Conservation (phyloP, 1,284 basidiomycete genomes). For the Ceratobasidium sp. region DNA sequence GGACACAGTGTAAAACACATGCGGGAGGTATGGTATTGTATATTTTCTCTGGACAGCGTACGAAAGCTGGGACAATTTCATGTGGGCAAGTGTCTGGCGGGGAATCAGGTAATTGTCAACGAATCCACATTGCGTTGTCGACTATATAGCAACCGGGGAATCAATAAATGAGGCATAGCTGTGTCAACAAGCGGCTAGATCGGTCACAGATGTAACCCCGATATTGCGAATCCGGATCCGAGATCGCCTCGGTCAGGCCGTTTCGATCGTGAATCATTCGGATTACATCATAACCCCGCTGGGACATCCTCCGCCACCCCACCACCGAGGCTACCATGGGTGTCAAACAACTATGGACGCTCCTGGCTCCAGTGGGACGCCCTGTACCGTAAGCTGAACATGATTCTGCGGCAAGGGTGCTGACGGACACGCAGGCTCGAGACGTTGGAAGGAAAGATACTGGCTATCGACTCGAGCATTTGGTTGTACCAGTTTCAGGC, state of each 20-base stretch:
- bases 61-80: constrained; percentile 2
- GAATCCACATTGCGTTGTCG: too few species aligned
- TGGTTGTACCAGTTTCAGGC: constrained; percentile 99
- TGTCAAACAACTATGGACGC: constrained; percentile 93
- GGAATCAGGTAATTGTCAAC: too few species aligned
- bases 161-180: neutral
- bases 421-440: constrained; percentile 88
- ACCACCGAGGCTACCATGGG: constrained; percentile 65
- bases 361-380: constrained; percentile 88
- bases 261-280: neutral
- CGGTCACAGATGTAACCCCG: too few species aligned
- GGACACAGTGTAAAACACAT: constrained; percentile 1
- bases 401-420: too few species aligned
- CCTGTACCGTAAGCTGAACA: constrained; percentile 75
- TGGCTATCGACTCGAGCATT: constrained; percentile 98
- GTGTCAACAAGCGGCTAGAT: too few species aligned
- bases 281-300: neutral
- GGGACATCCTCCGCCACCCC: constrained; percentile 7
- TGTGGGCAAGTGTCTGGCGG: too few species aligned
- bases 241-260: neutral
- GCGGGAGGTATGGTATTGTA: constrained; percentile 24
- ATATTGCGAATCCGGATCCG: neutral
- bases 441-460: constrained; percentile 85
- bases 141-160: too few species aligned
- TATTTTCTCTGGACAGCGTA: constrained; percentile 1